Evolutionary conservation across 345 rosid species (phyloP).

Genomic region (Syzygium jambos): DNA sequence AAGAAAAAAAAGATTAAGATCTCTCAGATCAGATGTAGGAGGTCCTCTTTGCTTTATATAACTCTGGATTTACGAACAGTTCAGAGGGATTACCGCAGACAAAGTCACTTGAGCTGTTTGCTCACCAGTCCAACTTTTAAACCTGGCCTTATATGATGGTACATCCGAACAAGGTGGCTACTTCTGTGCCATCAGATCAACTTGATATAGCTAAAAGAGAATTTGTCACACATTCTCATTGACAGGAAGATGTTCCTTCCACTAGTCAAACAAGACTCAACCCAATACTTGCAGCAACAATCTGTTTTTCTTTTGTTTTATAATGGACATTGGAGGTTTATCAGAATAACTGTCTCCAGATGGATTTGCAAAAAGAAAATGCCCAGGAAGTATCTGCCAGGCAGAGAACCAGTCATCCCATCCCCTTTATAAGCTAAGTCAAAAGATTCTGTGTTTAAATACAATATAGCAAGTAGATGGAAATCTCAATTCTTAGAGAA

Average conservation of each 20-base stretch:
- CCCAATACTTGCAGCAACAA: background rate
- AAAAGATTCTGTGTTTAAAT: background rate
- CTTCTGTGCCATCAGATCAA: background rate
- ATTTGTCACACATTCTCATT: background rate
- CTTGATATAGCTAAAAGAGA: background rate
- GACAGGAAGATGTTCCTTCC: background rate
- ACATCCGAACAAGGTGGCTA: background rate
- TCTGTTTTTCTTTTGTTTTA: background rate
- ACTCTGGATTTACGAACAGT: background rate
- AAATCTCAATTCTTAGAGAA: background rate
- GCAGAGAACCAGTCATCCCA: background rate
- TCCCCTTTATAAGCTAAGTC: background rate
- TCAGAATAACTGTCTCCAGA: background rate
- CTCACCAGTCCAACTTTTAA: background rate
- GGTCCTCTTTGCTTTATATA: background rate
- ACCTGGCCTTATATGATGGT: background rate
- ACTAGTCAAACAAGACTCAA: background rate
- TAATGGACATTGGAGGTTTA: background rate
- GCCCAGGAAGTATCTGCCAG: background rate
- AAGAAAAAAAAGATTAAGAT: background rate
- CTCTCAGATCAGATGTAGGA: background rate
- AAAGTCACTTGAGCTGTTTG: background rate
- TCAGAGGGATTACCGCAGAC: background rate
- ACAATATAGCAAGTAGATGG: background rate
- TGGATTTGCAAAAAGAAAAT: background rate